Percentiles rank a stretch among this genome's conserved stretches.
Conservation (phyloP, 805 yeast species). For the Candida sanyiensis region DNA sequence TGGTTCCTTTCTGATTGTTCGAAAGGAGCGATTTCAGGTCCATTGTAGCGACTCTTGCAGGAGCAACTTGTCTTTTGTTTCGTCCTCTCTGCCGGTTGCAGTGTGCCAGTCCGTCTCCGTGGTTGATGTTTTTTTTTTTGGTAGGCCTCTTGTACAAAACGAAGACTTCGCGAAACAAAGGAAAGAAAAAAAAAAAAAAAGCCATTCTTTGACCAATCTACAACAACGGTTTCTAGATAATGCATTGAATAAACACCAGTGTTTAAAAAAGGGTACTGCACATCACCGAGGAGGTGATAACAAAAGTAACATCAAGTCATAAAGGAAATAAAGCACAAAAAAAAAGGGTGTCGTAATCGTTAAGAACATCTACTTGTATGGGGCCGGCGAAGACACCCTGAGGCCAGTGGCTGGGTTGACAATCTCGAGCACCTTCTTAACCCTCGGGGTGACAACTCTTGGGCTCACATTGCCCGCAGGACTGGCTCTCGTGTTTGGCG, state of each 20-base stretch:
- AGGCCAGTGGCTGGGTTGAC: constrained; percentile 57
- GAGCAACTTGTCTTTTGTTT: not conserved
- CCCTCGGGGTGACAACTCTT: constrained; percentile 49
- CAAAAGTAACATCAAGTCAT: too few relatives aligned
- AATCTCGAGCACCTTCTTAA: constrained; percentile 54
- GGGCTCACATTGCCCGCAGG: constrained; percentile 29
- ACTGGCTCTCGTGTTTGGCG: constrained; percentile 14
- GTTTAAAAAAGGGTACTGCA: too few relatives aligned
- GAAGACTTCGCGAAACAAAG: too few relatives aligned
- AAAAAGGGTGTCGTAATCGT: not conserved
- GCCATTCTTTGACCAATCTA: too few relatives aligned
- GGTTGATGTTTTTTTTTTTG: too few relatives aligned
- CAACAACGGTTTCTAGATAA: too few relatives aligned
- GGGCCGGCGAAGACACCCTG: constrained; percentile 48
- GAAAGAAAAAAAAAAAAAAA: too few relatives aligned
- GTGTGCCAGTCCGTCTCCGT: too few relatives aligned
- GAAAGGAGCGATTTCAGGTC: constrained; percentile 20
- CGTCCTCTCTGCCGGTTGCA: not conserved
- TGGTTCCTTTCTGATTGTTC: constrained; percentile 8
- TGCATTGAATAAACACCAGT: too few relatives aligned
- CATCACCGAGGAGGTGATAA: too few relatives aligned
- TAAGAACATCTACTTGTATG: constrained; percentile 16
- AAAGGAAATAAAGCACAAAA: too few relatives aligned
- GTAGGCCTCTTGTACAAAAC: too few relatives aligned
- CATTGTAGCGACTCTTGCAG: constrained; percentile 11